These are phyloP conservation scores for Xylariomycetidae sp. DNA, from an alignment of 2,329 filamentous ascomycete genomes.

Conservation along the genomic window DNA sequence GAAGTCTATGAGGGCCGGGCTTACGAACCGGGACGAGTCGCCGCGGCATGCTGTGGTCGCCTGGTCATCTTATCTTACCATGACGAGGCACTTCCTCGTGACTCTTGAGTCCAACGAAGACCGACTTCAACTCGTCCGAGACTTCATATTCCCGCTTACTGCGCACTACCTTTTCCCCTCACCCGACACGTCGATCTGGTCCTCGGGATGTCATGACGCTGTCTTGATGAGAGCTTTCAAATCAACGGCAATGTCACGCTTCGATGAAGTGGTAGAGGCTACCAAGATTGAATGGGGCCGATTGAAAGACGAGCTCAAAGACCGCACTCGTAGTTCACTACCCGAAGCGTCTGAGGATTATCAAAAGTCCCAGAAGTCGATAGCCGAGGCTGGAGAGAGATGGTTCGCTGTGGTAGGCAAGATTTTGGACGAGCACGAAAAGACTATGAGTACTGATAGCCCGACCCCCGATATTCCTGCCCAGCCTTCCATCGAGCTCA, in stretches of 20 bases:
- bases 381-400: slow-evolving; percentile 60
- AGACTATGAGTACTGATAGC: slow-evolving; percentile 13
- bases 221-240: slow-evolving; percentile 43
- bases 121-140: slow-evolving; percentile 36
- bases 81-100: slow-evolving; percentile 48
- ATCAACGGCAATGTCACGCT: slow-evolving; percentile 34
- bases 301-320: slow-evolving; percentile 55
- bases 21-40: slow-evolving; percentile 69
- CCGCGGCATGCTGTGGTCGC: slow-evolving; percentile 60
- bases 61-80: slow-evolving; percentile 70
- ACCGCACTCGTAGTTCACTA: slow-evolving; percentile 65
- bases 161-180: slow-evolving; percentile 47
- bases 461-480: slow-evolving; percentile 24
- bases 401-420: slow-evolving; percentile 57
- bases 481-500: slow-evolving; percentile 26
- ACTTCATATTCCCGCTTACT: slow-evolving; percentile 48
- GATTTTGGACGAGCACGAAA: slow-evolving; percentile 32
- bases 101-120: slow-evolving; percentile 40
- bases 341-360: slow-evolving; percentile 79
- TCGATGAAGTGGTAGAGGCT: slow-evolving; percentile 37
- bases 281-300: slow-evolving; percentile 56
- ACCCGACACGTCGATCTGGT: slow-evolving; percentile 33
- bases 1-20: slow-evolving; percentile 61
- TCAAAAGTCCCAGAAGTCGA: slow-evolving; percentile 61
- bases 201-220: slow-evolving; percentile 26